Evolutionary conservation across 1,284 basidiomycete species (phyloP), one percentile per base, ranked within the genome.

Genomic region (Boletus subluridellus): DNA sequence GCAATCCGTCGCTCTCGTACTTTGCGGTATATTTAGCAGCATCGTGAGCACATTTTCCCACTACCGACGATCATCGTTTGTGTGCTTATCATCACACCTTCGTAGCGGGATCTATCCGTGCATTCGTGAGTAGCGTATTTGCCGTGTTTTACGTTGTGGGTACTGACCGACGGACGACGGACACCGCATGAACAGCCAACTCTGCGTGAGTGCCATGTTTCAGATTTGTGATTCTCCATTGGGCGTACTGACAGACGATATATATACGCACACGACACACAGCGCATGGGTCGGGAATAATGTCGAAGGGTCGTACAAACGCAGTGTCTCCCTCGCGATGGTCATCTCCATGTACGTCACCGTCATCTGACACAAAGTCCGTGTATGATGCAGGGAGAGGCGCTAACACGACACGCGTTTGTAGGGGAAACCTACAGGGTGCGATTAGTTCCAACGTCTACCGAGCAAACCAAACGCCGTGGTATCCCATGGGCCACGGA

Each of bases 241-340:
- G 30, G 30, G 49, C 15, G 10, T 60, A 37, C 52, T 60, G 42
- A 63, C 54, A 59, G 48, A 63, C 54, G 17, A 30, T 5, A 35
- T 51, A 30, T 5, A 35, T 51, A 37, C 15, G 24, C 14, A 17
- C 0, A 9, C n/a, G 30, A 34, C 12, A 48, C 51, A 9, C 57
- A 85, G 82, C 63, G 85, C 87, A 7, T 89, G 87, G 84, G 81
- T 84, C 37, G 84, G 84, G 34, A 87, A 87, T 65, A 89, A 88
- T 65, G 81, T 87, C 17, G 87, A 90, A 74, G 87, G 89, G 8
- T 80, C 82, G 0, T 91, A 90, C 72, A 90, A 90, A 65, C 84
- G 89, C 26, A 86, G 85, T 62, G 87, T 89, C 2, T 81, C 86
- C 0, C 75, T 90, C 28, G 89, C 78, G 1, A 86, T 89, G 84